These are phyloP conservation scores for Harrya chromipes DNA, from an alignment of 768 basidiomycete genomes.

Conservation along the genomic window DNA sequence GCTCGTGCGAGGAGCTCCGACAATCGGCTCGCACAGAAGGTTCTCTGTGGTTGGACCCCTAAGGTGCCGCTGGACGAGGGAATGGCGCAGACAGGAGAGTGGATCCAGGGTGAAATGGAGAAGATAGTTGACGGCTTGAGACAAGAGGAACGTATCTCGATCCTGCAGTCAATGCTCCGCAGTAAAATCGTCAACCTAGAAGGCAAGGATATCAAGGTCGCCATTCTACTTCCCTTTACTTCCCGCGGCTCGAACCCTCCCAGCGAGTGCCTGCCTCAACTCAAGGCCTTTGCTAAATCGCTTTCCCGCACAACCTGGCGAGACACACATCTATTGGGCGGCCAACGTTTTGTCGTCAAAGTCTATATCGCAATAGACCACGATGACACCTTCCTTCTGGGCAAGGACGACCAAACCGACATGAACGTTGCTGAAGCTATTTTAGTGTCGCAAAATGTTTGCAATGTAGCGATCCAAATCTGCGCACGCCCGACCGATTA, in stretches of 20 bases:
- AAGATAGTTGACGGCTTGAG: slow-evolving; percentile 8
- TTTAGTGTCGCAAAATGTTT: slow-evolving; percentile 37
- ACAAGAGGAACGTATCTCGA: slow-evolving; percentile 5
- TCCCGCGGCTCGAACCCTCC: slow-evolving; percentile 41
- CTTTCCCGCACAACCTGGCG: slow-evolving; percentile 45
- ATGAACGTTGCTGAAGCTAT: slow-evolving; percentile 36
- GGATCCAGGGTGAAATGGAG: slow-evolving; percentile 44
- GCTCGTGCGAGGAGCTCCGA: slow-evolving; percentile 52
- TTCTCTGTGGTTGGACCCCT: slow-evolving; percentile 43
- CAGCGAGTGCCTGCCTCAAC: slow-evolving; percentile 39
- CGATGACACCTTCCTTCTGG: slow-evolving; percentile 43
- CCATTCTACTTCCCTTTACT: slow-evolving; percentile 56
- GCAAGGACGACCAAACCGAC: slow-evolving; percentile 5
- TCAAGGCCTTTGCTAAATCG: slow-evolving; percentile 42
- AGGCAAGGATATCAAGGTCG: slow-evolving; percentile 39
- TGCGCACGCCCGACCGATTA: slow-evolving; percentile 43
- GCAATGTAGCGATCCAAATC: slow-evolving; percentile 34
- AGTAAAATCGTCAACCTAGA: slow-evolving; percentile 42
- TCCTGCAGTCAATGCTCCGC: slow-evolving; percentile 23
- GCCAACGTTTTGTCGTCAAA: slow-evolving; percentile 33
- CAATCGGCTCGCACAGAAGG: slow-evolving; percentile 35
- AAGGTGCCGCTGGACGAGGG: slow-evolving; percentile 41
- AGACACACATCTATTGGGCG: slow-evolving; percentile 35
- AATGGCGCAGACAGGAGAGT: slow-evolving; percentile 43
- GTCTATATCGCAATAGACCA: slow-evolving; percentile 54